Evolutionary conservation across 1,139 yeast species (phyloP).

Genomic region (Blastobotrys illinoisensis): DNA sequence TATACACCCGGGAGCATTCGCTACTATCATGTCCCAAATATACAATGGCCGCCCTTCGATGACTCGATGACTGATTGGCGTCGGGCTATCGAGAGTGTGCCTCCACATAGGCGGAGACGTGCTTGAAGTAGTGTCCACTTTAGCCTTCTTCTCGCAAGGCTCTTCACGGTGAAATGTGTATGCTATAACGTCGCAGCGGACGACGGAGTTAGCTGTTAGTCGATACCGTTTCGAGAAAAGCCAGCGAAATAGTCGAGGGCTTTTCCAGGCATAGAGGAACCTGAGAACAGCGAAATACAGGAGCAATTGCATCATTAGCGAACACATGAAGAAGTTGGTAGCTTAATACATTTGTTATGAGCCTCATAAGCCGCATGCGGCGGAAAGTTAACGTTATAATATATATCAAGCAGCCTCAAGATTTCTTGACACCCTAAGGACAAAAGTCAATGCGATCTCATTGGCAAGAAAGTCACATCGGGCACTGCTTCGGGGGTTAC

Average conservation of each 20-base stretch:
- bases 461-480: too few species aligned
- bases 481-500: too few species aligned
- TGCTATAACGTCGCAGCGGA: neutral
- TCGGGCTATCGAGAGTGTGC: neutral
- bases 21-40: neutral
- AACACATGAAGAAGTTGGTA: neutral
- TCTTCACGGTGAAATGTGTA: neutral
- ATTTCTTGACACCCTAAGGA: too few species aligned
- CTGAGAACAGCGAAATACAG: neutral
- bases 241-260: neutral
- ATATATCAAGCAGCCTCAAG: too few species aligned
- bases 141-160: neutral
- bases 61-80: neutral
- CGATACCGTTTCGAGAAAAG: neutral
- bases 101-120: neutral
- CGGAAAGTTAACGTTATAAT: too few species aligned
- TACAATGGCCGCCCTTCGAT: neutral
- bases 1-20: neutral
- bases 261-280: neutral
- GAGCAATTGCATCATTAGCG: neutral
- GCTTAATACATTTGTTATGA: neutral
- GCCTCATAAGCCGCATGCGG: neutral
- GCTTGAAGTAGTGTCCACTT: neutral
- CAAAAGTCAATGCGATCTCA: too few species aligned
- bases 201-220: neutral